A percentile compares a stretch with the other conserved stretches of the same genome.
Conservation (phyloP, 1,139 yeast genomes). For the Suhomyces atakaporum region DNA sequence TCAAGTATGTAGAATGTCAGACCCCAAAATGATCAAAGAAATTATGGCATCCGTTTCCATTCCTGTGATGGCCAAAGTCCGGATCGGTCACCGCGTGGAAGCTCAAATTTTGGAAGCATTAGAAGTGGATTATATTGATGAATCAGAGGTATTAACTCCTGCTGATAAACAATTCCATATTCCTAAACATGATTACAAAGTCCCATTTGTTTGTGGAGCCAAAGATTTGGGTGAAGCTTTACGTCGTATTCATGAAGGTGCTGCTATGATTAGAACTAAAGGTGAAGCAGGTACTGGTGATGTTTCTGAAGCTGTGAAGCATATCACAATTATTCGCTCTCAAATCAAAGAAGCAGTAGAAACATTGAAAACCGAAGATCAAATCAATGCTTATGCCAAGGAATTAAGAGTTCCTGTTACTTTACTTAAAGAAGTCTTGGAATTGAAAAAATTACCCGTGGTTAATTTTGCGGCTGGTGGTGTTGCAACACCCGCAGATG, state of each 20-base stretch:
- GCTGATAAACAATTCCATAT: slow-evolving; percentile 76
- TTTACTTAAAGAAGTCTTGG: slow-evolving; percentile 52
- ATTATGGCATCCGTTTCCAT: slow-evolving; percentile 74
- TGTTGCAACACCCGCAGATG: slow-evolving; percentile 87
- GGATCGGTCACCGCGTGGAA: slow-evolving; percentile 85
- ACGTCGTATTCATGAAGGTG: slow-evolving; percentile 80
- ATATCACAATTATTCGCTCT: slow-evolving; percentile 59
- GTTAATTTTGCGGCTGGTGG: slow-evolving; percentile 93
- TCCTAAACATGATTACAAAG: slow-evolving; percentile 59
- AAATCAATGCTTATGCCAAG: slow-evolving; percentile 52
- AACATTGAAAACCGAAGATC: slow-evolving; percentile 42
- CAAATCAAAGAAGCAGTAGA: slow-evolving; percentile 54
- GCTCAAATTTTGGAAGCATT: slow-evolving; percentile 77
- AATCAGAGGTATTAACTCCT: slow-evolving; percentile 81
- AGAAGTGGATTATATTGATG: slow-evolving; percentile 81
- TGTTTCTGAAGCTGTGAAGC: slow-evolving; percentile 82
- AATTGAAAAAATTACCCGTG: slow-evolving; percentile 65
- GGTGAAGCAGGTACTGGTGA: slow-evolving; percentile 94
- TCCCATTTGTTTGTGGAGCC: slow-evolving; percentile 88
- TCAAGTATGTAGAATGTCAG: slow-evolving; percentile 86
- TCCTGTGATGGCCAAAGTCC: slow-evolving; percentile 86
- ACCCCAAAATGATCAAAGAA: slow-evolving; percentile 76
- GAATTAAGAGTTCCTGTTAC: slow-evolving; percentile 63
- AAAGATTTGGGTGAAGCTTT: slow-evolving; percentile 83
- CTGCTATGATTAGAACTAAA: slow-evolving; percentile 85